Conservation (phyloP, 225 moss, liverwort and hornwort genomes). For the Marchantia polymorpha region DNA sequence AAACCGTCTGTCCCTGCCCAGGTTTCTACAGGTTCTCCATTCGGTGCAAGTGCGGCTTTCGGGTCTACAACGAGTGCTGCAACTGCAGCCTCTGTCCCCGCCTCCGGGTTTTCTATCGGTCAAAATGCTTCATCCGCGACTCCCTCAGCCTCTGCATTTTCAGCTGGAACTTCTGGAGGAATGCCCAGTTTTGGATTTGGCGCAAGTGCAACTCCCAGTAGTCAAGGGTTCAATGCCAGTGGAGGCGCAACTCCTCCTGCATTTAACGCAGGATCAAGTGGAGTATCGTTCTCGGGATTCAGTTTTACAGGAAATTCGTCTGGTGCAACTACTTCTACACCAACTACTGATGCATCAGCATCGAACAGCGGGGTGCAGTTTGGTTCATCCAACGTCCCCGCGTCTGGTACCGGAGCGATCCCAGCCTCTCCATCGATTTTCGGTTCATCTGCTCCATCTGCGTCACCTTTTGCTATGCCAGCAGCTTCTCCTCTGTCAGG, state of each 20-base stretch:
- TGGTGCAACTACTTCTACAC: conserved; percentile 25
- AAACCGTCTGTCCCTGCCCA: conserved; percentile 6
- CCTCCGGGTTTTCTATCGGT: conserved; percentile 9
- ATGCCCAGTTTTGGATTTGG: conserved; percentile 35
- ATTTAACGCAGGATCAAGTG: conserved; percentile 11
- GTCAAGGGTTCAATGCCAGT: conserved; percentile 10
- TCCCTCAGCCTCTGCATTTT: conserved; percentile 15
- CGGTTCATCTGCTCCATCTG: conserved; percentile 27
- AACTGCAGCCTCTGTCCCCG: conserved; percentile 37
- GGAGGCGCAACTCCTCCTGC: conserved; percentile 10
- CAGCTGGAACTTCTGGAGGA: conserved; percentile 14
- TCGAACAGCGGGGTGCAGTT: conserved; percentile 11
- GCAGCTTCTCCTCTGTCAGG: conserved; percentile 18
- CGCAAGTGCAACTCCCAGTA: conserved; percentile 18
- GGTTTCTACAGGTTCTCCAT: conserved; percentile 25
- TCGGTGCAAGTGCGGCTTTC: not conserved
- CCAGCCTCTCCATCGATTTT: conserved; percentile 47
- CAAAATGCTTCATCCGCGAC: conserved; percentile 24
- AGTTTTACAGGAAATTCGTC: conserved; percentile 33
- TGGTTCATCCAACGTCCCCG: conserved; percentile 32
- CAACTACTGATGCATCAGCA: conserved; percentile 29
- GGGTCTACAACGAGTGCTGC: conserved; percentile 39
- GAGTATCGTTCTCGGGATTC: conserved; percentile 41
- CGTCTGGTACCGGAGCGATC: conserved; percentile 25
- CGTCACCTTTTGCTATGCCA: conserved; percentile 43